A percentile compares a stretch with the other conserved stretches of the same genome.
Conservation (phyloP, 2,329 filamentous ascomycete genomes). For the Penicillium sp. region DNA sequence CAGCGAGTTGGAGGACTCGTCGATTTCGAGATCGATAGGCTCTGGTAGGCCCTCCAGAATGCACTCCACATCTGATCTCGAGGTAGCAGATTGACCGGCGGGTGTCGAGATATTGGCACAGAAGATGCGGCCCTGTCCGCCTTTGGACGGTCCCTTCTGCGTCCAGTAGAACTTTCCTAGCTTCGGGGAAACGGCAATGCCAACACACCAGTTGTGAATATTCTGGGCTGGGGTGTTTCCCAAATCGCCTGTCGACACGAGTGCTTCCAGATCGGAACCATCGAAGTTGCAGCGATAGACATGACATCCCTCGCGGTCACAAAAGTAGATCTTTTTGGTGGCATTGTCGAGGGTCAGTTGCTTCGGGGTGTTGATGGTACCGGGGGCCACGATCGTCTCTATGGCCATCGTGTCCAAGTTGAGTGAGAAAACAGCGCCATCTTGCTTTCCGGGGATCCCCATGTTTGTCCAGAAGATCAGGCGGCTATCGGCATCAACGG, state of each 20-base stretch:
- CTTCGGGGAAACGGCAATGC: conserved; percentile 46
- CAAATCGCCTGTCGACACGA: conserved; percentile 10
- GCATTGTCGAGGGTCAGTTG: conserved; percentile 34
- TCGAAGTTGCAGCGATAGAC: conserved; percentile 36
- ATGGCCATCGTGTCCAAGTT: neutral
- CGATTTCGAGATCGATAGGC: conserved; percentile 55
- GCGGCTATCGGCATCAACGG: conserved; percentile 29
- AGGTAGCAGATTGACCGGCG: conserved; percentile 27
- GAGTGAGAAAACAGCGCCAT: conserved; percentile 37
- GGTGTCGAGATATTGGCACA: conserved; percentile 45
- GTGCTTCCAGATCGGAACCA: conserved; percentile 21
- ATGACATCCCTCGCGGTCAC: conserved; percentile 42
- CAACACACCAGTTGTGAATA: conserved; percentile 50
- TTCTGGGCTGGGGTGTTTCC: conserved; percentile 30
- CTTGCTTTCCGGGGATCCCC: conserved; percentile 37
- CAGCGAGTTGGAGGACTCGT: conserved; percentile 41
- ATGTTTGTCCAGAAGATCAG: conserved; percentile 51
- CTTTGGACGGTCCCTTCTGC: conserved; percentile 55
- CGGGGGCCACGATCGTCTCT: conserved; percentile 40
- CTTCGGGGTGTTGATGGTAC: conserved; percentile 49
- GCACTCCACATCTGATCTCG: conserved; percentile 41
- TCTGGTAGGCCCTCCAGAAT: conserved; percentile 48
- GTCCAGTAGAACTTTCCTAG: conserved; percentile 55
- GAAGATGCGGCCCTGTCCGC: conserved; percentile 51
- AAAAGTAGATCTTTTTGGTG: conserved; percentile 36